phyloP scores from a whole-genome alignment of 306 rosid species.

The Rosa lucieae region DNA sequence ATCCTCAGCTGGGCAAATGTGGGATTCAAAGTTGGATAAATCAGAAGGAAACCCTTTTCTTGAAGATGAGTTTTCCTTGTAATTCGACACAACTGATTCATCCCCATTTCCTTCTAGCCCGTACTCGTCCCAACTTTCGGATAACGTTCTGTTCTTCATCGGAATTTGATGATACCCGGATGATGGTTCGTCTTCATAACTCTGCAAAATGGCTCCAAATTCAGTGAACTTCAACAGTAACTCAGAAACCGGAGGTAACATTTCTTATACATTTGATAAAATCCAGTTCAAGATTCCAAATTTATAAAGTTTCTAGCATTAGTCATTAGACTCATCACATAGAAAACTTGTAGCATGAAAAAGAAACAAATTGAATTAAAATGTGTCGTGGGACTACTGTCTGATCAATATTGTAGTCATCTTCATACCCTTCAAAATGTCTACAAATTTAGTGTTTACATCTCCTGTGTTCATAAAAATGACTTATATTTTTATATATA shows the following conservation, averaged over 20 bases:
- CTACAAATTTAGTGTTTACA: neutral
- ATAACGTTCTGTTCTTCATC: conserved; percentile 47
- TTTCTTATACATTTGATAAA: neutral
- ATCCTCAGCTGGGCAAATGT: conserved; percentile 65
- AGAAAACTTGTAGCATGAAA: neutral
- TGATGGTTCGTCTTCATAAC: conserved; percentile 74
- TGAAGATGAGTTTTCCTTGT: conserved; percentile 55
- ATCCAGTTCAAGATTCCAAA: neutral
- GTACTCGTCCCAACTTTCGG: conserved; percentile 74
- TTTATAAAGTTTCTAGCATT: neutral
- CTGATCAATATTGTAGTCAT: neutral
- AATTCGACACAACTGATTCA: conserved; percentile 44
- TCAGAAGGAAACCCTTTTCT: conserved; percentile 61
- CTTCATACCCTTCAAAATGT: neutral
- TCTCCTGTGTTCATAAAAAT: neutral
- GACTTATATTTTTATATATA: neutral
- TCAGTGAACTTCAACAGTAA: conserved; percentile 20
- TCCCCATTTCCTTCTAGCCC: conserved; percentile 43
- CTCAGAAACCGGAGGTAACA: neutral
- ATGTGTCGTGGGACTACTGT: neutral
- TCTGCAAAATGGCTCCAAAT: conserved; percentile 42
- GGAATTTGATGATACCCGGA: conserved; percentile 54
- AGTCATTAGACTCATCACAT: neutral
- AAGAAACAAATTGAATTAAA: neutral
- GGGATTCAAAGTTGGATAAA: conserved; percentile 45